These are phyloP conservation scores for Centrapalus pauciflorus DNA, from an alignment of 129 eudicot genomes.

Conservation along the genomic window DNA sequence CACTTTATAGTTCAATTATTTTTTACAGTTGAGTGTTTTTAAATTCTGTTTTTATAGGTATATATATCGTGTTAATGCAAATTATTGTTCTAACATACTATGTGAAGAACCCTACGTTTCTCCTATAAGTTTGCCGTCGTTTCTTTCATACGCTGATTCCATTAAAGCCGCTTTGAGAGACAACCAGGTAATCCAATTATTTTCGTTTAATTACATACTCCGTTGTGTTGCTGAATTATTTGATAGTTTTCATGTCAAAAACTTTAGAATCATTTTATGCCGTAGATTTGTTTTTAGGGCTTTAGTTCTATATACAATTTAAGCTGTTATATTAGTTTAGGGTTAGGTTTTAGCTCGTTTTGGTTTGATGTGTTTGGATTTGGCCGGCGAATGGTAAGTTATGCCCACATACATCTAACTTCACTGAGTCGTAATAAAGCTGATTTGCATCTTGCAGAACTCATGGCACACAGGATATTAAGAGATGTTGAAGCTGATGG, in stretches of 20 bases:
- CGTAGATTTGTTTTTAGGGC: background rate
- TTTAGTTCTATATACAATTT: background rate
- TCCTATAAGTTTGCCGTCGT: background rate
- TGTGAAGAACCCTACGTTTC: background rate
- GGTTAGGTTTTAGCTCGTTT: constrained; percentile 18
- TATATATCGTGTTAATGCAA: too few species aligned
- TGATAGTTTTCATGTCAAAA: background rate
- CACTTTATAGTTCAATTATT: too few species aligned
- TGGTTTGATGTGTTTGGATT: background rate
- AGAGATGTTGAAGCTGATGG: constrained; percentile 88
- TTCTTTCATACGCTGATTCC: background rate
- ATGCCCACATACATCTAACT: background rate
- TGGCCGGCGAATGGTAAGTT: too few species aligned
- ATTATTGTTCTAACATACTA: too few species aligned
- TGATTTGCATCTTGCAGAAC: constrained; percentile 10
- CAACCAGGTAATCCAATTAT: constrained; percentile 4
- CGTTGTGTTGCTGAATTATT: background rate
- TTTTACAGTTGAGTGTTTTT: too few species aligned
- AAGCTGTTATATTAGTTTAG: background rate
- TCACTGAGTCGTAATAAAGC: background rate
- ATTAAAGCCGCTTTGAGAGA: background rate
- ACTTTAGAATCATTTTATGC: background rate
- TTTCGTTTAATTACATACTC: background rate
- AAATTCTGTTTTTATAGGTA: too few species aligned
- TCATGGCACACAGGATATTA: constrained; percentile 75